phyloP scores from a whole-genome alignment of 495 filamentous ascomycete species.

The Barbatosphaeria neglecta region DNA sequence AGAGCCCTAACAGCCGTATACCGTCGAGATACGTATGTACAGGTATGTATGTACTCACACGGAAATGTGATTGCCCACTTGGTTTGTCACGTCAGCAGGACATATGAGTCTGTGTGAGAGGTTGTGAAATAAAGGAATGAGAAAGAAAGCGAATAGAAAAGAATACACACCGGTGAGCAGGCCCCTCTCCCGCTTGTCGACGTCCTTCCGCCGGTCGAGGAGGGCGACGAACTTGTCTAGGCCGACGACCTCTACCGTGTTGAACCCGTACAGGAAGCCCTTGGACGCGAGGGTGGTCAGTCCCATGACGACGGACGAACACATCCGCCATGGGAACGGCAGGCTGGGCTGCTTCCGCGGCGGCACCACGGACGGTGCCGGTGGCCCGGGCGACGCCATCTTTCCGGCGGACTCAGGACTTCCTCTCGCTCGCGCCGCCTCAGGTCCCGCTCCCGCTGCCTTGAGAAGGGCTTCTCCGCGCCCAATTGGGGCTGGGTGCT shows the following conservation, averaged over 20 bases:
- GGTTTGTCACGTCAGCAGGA: no score
- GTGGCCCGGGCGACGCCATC: background rate
- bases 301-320: conserved; percentile 44
- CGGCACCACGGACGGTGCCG: background rate
- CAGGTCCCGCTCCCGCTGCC: background rate
- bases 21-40: no score
- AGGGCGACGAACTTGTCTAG: conserved; percentile 64
- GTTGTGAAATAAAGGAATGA: background rate
- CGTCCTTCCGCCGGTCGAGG: conserved; percentile 59
- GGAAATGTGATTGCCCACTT: conserved; percentile 91
- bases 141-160: background rate
- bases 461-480: background rate
- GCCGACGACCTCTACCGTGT: conserved; percentile 53
- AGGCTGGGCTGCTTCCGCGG: conserved; percentile 28
- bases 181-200: conserved; percentile 57
- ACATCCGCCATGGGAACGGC: conserved; percentile 40
- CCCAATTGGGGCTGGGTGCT: background rate
- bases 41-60: no score
- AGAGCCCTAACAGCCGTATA: no score
- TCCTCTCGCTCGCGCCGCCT: background rate
- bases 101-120: background rate
- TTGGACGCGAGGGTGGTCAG: conserved; percentile 30
- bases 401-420: background rate
- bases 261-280: conserved; percentile 36
- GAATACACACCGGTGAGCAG: conserved; percentile 65